Evolutionary conservation across 331 rosid genomes (phyloP), one percentile per base, ranked within the genome.

Genomic region (Quercus tomentella): DNA sequence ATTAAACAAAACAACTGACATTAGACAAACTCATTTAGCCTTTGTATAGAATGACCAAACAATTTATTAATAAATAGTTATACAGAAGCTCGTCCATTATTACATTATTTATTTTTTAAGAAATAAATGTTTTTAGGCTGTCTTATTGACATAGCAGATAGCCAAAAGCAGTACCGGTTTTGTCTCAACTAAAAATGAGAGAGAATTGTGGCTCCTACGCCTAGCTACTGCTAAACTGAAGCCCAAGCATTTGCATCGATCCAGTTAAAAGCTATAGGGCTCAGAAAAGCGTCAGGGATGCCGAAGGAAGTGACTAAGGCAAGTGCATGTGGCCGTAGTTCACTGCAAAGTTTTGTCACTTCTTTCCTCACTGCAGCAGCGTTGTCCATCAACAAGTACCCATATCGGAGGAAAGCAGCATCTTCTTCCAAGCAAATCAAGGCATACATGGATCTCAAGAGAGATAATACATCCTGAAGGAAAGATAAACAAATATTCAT

Each of bases 281-380:
- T 83, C 87, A 95, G 84, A 60, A 92, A 95, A 4, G 97, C 97
- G 66, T 91, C 94, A 4, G 99, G 99, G 75, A 92, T 92, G 75
- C 99, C 98, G 7, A 92, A 92, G 72, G 98, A 95, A 76, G 89
- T 88, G 76, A 95, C 98, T 82, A 95, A 74, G 33, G 97, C 94
- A 31, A 95, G 93, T 52, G 97, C 97, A 83, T 90, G 94, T 0
- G 92, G 97, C 55, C 97, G 87, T 73, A 95, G 83, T 82, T 95
- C 97, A 35, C 87, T 65, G 54, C 89, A 95, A 4, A 90, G 93
- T 80, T 82, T 86, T 49, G 84, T 83, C 84, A 91, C 94, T 84
- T 95, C 97, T 84, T 85, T 92, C 87, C 97, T 90, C 65, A 91
- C 86, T 3, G 86, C 87, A 78, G 89, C 84, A 70, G 85, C 89